Evolutionary conservation across 257 asterid genomes (phyloP).

Genomic region (Nicotiana attenuata): DNA sequence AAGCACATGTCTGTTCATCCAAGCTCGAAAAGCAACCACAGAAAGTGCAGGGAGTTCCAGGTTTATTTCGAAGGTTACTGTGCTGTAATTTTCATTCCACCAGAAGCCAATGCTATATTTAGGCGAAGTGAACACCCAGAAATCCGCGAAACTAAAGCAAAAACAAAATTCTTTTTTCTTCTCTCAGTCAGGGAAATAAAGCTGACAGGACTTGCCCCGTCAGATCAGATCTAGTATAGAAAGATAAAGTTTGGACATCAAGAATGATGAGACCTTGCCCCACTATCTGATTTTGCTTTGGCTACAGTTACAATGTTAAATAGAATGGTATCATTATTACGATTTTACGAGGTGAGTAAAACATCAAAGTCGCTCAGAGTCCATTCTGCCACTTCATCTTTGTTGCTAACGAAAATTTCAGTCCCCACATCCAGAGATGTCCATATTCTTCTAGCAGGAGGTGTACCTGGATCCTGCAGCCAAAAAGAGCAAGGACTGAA

Average conservation of each 20-base stretch:
- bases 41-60: not conserved
- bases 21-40: not conserved
- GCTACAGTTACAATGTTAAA: not conserved
- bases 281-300: not conserved
- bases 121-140: not conserved
- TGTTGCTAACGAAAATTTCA: slow-evolving; percentile 62
- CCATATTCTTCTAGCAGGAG: slow-evolving; percentile 71
- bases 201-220: not conserved
- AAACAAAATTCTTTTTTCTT: not conserved
- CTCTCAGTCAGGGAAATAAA: not conserved
- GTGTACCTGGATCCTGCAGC: slow-evolving; percentile 53
- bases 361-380: slow-evolving; percentile 62
- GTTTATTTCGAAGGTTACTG: not conserved
- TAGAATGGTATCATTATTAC: not conserved
- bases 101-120: not conserved
- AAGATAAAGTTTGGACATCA: not conserved
- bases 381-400: slow-evolving; percentile 73
- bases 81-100: not conserved
- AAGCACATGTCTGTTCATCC: not conserved
- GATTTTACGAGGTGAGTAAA: slow-evolving; percentile 29
- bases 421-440: slow-evolving; percentile 75
- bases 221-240: not conserved
- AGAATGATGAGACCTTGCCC: not conserved
- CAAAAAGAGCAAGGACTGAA: not conserved
- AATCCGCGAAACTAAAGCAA: not conserved